phyloP scores from a whole-genome alignment of 2,329 filamentous ascomycete species.

The Hypoxylon sp. region DNA sequence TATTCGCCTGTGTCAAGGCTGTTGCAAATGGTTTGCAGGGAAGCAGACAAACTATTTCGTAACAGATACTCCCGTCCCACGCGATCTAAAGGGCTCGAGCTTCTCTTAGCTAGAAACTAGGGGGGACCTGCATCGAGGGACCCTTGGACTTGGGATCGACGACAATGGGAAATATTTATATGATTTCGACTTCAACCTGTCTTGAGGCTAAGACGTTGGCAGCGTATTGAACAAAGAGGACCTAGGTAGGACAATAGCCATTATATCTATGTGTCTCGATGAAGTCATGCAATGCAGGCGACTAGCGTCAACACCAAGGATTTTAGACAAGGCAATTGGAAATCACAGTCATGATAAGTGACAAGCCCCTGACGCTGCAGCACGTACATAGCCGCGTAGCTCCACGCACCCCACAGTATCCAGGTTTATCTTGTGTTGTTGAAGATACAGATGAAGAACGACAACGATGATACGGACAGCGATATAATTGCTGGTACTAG shows the following conservation, averaged over 20 bases:
- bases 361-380: constrained; percentile 29
- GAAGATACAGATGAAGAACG: constrained; percentile 9
- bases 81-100: constrained; percentile 46
- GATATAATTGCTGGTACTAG: not conserved
- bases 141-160: constrained; percentile 34
- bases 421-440: constrained; percentile 5
- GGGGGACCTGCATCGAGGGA: constrained; percentile 18
- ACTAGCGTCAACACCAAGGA: constrained; percentile 18
- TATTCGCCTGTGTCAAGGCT: constrained; percentile 47
- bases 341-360: constrained; percentile 10
- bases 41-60: constrained; percentile 55
- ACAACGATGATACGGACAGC: constrained; percentile 11
- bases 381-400: constrained; percentile 18
- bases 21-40: constrained; percentile 54
- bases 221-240: constrained; percentile 1
- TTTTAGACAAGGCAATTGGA: constrained; percentile 25
- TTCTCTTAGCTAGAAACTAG: constrained; percentile 31
- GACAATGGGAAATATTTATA: constrained; percentile 1
- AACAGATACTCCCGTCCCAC: constrained; percentile 51
- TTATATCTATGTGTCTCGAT: not conserved
- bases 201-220: constrained; percentile 2
- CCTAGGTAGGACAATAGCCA: not conserved
- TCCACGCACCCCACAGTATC: constrained; percentile 38
- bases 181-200: not conserved
- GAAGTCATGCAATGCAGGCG: constrained; percentile 24